Conservation (phyloP, 768 basidiomycete species). For the Suillus ampliporus region DNA sequence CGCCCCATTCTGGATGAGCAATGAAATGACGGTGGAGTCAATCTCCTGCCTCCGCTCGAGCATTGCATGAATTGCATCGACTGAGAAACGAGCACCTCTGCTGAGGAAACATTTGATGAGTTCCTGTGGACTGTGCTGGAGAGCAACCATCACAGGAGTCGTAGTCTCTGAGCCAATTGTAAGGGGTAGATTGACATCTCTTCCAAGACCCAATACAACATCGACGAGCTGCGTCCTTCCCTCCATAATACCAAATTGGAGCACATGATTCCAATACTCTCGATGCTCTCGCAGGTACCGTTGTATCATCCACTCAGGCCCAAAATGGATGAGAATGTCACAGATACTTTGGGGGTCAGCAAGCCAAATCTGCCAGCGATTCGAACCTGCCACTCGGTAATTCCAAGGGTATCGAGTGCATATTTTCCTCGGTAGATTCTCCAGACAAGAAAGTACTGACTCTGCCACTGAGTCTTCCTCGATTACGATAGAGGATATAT, state of each 20-base stretch:
- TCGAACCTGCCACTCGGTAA: not conserved
- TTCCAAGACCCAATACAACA: not conserved
- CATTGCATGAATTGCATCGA: not conserved
- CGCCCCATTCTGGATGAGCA: not conserved
- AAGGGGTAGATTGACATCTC: not conserved
- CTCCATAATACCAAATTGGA: not conserved
- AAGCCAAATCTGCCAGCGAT: slow-evolving; percentile 5
- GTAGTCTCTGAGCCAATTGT: not conserved
- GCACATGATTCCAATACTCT: not conserved
- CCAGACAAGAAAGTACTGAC: not conserved
- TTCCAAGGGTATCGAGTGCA: not conserved
- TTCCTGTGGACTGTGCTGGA: not conserved
- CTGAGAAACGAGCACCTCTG: not conserved
- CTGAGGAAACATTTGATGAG: not conserved
- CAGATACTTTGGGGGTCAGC: not conserved
- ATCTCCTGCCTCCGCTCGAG: not conserved
- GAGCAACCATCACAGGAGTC: not conserved
- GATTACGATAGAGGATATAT: not conserved
- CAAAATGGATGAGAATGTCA: not conserved
- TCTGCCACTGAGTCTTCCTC: slow-evolving; percentile 5
- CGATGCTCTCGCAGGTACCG: not conserved
- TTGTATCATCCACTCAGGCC: not conserved
- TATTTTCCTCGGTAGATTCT: not conserved
- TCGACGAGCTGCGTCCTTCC: not conserved
- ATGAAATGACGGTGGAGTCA: not conserved